A percentile compares a stretch with the other conserved stretches of the same genome.
Conservation (phyloP, 805 yeast genomes). For the Kuraishia piskuri region DNA sequence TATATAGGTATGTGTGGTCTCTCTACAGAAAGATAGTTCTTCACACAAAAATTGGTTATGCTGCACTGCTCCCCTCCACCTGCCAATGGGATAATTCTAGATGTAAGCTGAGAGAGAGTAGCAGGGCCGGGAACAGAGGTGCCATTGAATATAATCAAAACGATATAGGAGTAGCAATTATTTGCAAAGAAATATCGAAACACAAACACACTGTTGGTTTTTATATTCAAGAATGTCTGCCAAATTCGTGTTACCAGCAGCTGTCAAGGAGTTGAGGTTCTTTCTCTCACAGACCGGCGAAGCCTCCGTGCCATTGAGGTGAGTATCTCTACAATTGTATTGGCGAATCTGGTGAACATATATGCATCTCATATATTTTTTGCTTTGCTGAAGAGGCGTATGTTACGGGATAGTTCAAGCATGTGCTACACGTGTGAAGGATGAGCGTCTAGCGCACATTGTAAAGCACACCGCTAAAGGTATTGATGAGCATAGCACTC, state of each 20-base stretch:
- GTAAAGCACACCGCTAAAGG: no score
- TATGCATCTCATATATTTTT: no score
- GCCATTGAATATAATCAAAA: not conserved
- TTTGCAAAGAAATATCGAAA: not conserved
- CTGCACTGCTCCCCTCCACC: not conserved
- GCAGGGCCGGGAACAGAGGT: not conserved
- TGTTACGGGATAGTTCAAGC: no score
- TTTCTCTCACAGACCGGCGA: constrained; percentile 77
- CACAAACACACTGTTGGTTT: not conserved
- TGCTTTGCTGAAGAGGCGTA: no score
- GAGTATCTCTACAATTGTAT: constrained; percentile 12
- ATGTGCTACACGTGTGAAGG: no score
- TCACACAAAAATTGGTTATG: not conserved
- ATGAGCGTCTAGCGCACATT: no score
- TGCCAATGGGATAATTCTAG: not conserved
- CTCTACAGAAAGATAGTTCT: not conserved
- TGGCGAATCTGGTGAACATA: no score
- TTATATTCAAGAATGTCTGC: constrained; percentile 11
- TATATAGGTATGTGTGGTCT: no score
- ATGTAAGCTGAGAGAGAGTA: not conserved
- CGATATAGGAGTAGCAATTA: not conserved
- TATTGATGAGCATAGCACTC: no score
- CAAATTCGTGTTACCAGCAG: constrained; percentile 27
- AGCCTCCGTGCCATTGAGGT: constrained; percentile 56
- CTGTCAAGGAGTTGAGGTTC: constrained; percentile 73